Base-by-base conservation (phyloP, 495 filamentous ascomycete genomes). In the Hypomontagnella submonticulosa region DNA sequence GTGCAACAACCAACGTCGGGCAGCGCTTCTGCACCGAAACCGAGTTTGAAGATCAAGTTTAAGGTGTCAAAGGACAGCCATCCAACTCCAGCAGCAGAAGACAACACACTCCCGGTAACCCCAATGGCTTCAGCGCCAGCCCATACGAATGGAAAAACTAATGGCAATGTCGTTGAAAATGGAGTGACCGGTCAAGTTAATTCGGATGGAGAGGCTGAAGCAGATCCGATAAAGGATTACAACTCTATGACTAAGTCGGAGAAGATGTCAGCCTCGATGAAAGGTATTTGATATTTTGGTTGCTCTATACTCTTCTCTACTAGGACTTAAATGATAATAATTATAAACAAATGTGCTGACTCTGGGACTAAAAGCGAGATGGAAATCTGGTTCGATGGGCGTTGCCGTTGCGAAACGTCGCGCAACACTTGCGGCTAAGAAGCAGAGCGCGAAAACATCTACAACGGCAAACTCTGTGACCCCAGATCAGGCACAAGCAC, bases 191-290 rank as follows among this genome's bases (percentile, higher is more conserved):
- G 50, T 15, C 18, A 37, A 23, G 48, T 36, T 15, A 52, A 16
- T 8, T 16, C 57, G 15, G 52, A 61, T 32, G 53, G 46, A 46
- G 71, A 70, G 19, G 33, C 67, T n/a, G 67, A 53, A 8, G 41
- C 61, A 13, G 53, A 53, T 13, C 36, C 65, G 19, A 69, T 71
- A 27, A 83, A 83, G 67, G 75, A 78, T 37, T 83, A 83, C 65
- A 68, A 75, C 3, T 71, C 77, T 33, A 82, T 83, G 81, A 83
- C 77, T 40, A 83, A 83, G 66, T 81, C 78, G 6, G 81, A 83
- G 69, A 83, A 83, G 72, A 83, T 83, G 81, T 79, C 75, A 1
- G 72, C 63, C 37, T 82, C 80, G 1, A 83, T 83, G 81, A 80
- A 80, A 70, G 69, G 81, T 82, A 70, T 64, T 75, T 73, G 23